Evolutionary conservation across 306 rosid genomes (phyloP), one percentile per base, ranked within the genome.

Genomic region (Hippophae tibetana): DNA sequence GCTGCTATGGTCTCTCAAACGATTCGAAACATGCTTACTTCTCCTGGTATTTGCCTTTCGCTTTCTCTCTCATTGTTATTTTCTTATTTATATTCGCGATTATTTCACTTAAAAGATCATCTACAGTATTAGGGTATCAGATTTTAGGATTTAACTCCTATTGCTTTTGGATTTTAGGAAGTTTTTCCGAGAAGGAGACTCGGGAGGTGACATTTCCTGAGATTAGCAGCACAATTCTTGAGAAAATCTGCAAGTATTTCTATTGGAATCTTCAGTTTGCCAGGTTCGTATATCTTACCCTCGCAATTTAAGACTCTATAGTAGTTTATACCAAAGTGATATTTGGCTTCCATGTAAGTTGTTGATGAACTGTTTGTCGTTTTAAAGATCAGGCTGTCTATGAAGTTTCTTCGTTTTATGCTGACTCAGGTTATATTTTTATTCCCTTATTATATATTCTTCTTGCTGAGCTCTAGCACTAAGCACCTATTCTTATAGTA

Each of bases 1-100:
- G 99, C 97, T 13, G 99, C 99, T 23, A 93, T 88, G 97, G 99
- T 93, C 76, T 93, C 99, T 45, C 99, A 88, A 76, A 93, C 99
- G 55, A 93, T 93, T 61, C 93, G 84, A 55, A 86, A 86, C 79
- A 93, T 93, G 99, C 97, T 88, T 48, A 88, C 99, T 5, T 93
- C 99, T 67, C 96, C 97, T 55, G 99, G 97, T 88, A 62, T 61
- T 10, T 48, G 57, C 50, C 10, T 41, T 10, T 47, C 9, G 3
- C 48, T 6, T 23, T 1, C 25, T 49, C 12, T 13, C 38, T 31
- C 5, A 31, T 31, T 31, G 38, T 31, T 31, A 2, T 31, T 31
- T 31, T 31, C 4, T 4, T 31, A 31, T 31, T 31, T 31, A 2
- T 31, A 31, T 31, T 31, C 38, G 38, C 38, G 38, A 31, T 31